These are phyloP conservation scores for Elsinoe fawcettii DNA, from an alignment of 2,329 filamentous ascomycete genomes.

Conservation along the genomic window DNA sequence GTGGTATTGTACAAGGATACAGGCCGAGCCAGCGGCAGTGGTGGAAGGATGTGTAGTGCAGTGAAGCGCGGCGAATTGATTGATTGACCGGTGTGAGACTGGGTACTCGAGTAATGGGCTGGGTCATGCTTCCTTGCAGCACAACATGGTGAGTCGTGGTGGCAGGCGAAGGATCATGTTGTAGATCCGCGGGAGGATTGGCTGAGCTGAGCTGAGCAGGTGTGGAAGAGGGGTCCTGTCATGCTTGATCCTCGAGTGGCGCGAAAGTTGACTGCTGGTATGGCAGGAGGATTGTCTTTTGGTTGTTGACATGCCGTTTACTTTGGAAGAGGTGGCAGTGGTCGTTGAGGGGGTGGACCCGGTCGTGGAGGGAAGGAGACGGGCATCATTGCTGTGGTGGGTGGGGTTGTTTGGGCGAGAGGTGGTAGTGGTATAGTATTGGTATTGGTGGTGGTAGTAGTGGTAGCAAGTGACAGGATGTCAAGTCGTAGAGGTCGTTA, in stretches of 20 bases:
- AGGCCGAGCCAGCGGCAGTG: slow-evolving; percentile 7
- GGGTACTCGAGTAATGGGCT: not conserved
- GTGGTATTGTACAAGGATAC: slow-evolving; percentile 9
- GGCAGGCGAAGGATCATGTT: not conserved
- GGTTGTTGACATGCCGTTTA: not conserved
- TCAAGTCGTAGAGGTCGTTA: not conserved
- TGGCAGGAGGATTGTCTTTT: not conserved
- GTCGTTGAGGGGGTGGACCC: slow-evolving; percentile 41
- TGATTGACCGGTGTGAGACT: not conserved
- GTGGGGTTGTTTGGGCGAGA: not conserved
- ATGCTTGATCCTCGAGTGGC: slow-evolving; percentile 18
- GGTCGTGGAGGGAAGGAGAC: slow-evolving; percentile 40
- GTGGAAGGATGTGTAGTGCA: not conserved
- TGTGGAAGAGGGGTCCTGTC: not conserved
- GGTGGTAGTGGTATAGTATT: not conserved
- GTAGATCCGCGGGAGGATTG: slow-evolving; percentile 1
- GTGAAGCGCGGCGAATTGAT: no score
- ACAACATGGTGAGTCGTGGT: not conserved
- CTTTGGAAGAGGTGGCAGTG: slow-evolving; percentile 38
- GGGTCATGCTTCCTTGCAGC: not conserved
- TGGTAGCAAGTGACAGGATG: slow-evolving; percentile 10
- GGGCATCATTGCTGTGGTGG: slow-evolving; percentile 29
- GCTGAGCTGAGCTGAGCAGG: not conserved
- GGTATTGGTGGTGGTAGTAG: no score
- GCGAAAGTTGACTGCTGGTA: no score